Evolutionary conservation across 257 asterid genomes (phyloP).

Genomic region (Parsonsia alboflavescens): DNA sequence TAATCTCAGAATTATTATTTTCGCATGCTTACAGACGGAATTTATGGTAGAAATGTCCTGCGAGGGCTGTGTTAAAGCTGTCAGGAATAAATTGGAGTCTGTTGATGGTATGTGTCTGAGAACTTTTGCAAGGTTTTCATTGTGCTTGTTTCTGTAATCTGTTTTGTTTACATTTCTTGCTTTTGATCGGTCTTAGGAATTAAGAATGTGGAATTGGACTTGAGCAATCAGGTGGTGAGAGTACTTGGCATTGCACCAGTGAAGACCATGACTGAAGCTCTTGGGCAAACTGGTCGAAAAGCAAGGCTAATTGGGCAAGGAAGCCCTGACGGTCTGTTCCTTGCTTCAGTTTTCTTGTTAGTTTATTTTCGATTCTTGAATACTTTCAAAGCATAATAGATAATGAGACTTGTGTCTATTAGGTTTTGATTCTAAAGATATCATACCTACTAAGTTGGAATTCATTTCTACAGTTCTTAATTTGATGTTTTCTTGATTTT

Average conservation of each 20-base stretch:
- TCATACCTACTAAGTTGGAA: not conserved
- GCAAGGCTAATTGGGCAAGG: constrained; percentile 96
- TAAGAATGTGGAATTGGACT: constrained; percentile 77
- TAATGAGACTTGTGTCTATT: not conserved
- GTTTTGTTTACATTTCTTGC: not conserved
- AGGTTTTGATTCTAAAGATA: not conserved
- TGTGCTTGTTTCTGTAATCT: not conserved
- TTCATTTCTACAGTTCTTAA: not conserved
- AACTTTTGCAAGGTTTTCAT: not conserved
- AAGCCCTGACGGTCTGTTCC: constrained; percentile 59
- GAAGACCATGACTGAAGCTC: constrained; percentile 73
- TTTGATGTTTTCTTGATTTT: not conserved
- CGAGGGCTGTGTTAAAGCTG: constrained; percentile 82
- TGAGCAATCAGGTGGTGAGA: constrained; percentile 82
- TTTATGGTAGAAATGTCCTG: constrained; percentile 93
- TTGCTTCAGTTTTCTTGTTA: not conserved
- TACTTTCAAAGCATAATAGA: not conserved
- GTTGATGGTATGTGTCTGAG: constrained; percentile 57
- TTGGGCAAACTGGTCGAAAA: constrained; percentile 89
- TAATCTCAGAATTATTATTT: constrained; percentile 7
- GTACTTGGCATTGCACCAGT: constrained; percentile 81
- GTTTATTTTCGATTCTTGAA: not conserved
- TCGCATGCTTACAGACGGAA: constrained; percentile 60
- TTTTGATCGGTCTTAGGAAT: constrained; percentile 43
- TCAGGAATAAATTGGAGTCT: constrained; percentile 65